These are phyloP conservation scores for Backusella macrospora DNA, from an alignment of 192 early-diverging fungal species.

Conservation along the genomic window DNA sequence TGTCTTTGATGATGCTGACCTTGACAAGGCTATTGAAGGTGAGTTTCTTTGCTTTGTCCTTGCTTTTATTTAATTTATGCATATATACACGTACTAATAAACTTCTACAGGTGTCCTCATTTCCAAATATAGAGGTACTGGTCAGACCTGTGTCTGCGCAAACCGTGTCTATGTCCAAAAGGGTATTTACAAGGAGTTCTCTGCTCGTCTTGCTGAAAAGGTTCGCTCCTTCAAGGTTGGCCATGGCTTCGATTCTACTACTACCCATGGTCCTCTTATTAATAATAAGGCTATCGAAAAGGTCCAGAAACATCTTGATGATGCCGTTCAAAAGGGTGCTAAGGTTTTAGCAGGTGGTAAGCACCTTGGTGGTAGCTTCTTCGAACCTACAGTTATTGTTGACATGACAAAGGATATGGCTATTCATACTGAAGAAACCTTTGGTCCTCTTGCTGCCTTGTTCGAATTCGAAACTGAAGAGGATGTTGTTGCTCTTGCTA, in stretches of 20 bases:
- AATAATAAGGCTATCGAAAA: slow-evolving; percentile 69
- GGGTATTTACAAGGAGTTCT: slow-evolving; percentile 66
- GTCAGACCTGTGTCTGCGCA: slow-evolving; percentile 81
- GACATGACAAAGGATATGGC: slow-evolving; percentile 69
- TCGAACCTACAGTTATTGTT: slow-evolving; percentile 79
- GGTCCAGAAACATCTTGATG: slow-evolving; percentile 69
- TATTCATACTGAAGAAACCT: slow-evolving; percentile 82
- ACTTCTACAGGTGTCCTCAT: slow-evolving; percentile 25
- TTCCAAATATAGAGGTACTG: slow-evolving; percentile 70
- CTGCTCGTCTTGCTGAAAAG: slow-evolving; percentile 52
- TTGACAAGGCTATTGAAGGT: slow-evolving; percentile 69
- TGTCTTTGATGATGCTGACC: slow-evolving; percentile 77
- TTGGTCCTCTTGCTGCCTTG: slow-evolving; percentile 88
- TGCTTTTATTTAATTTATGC: too few species aligned
- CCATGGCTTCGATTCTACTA: slow-evolving; percentile 66
- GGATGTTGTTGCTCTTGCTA: slow-evolving; percentile 77
- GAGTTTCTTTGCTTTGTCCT: neutral
- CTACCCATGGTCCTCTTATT: slow-evolving; percentile 84
- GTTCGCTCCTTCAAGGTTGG: slow-evolving; percentile 71
- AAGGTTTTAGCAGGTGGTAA: slow-evolving; percentile 71
- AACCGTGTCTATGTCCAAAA: slow-evolving; percentile 82
- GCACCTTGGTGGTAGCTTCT: slow-evolving; percentile 66
- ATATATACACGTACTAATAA: neutral
- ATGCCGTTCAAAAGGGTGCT: slow-evolving; percentile 76
- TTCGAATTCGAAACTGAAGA: slow-evolving; percentile 78